Percentiles rank a stretch among this genome's conserved stretches.
phyloP scores from a whole-genome alignment of 345 rosid species.

The Arabidopsis arenosa region DNA sequence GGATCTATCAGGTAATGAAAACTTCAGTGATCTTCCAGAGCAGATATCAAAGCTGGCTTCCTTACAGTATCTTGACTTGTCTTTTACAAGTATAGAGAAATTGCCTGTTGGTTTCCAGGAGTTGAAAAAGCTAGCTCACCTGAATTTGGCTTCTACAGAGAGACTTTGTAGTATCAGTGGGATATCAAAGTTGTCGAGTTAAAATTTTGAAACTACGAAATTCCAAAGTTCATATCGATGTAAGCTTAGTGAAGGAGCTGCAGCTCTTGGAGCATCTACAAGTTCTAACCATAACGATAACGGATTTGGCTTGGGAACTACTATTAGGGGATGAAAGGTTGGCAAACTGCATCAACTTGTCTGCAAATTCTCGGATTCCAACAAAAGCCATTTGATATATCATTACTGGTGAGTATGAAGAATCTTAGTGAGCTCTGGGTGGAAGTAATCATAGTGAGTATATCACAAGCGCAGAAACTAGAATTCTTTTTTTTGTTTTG shows the following conservation, averaged over 20 bases:
- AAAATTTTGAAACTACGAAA: rapidly evolving
- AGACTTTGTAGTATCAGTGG: neutral
- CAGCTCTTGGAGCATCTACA: neutral
- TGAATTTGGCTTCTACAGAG: neutral
- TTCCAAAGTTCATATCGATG: neutral
- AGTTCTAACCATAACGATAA: neutral
- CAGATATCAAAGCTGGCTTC: constrained; percentile 26
- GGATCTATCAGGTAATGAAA: neutral
- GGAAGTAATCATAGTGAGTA: no score
- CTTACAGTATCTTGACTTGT: constrained; percentile 37
- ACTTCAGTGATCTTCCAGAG: neutral
- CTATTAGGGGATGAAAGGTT: no score
- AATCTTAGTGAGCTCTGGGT: no score
- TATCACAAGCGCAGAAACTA: no score
- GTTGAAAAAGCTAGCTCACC: constrained; percentile 1
- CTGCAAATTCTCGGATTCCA: no score
- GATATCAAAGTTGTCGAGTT: neutral
- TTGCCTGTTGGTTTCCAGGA: neutral
- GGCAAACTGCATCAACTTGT: no score
- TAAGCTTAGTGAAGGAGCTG: neutral
- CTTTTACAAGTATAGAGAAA: neutral
- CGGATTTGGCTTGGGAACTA: no score
- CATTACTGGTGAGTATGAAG: no score
- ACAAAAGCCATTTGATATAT: no score
- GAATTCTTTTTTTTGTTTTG: no score